A percentile compares a stretch with the other conserved stretches of the same genome.
These are phyloP conservation scores for Kuraishia piskuri DNA, from an alignment of 805 yeast species.

Conservation along the genomic window DNA sequence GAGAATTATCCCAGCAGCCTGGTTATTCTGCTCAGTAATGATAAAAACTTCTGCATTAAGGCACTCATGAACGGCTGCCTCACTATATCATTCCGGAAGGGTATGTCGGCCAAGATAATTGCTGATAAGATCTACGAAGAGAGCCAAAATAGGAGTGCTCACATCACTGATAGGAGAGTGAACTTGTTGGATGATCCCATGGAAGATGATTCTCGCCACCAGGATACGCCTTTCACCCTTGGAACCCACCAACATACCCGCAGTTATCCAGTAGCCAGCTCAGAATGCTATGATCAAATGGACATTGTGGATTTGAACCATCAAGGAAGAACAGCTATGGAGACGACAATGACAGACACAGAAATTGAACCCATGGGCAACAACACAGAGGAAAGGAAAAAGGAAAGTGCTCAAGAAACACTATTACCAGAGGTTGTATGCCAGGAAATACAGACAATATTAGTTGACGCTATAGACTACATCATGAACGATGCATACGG, in stretches of 20 bases:
- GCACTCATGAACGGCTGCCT: conserved; percentile 59
- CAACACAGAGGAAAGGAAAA: no score
- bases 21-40: conserved; percentile 69
- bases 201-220: neutral
- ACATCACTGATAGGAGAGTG: neutral
- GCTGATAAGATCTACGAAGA: conserved; percentile 31
- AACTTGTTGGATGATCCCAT: conserved; percentile 7
- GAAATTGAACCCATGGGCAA: no score
- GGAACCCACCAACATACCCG: neutral
- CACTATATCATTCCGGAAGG: conserved; percentile 47
- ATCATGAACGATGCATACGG: conserved; percentile 50
- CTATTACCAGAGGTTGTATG: no score
- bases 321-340: no score
- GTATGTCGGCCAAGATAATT: conserved; percentile 36
- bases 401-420: neutral
- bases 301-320: neutral
- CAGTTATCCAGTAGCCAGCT: neutral
- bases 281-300: neutral
- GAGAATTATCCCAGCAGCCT: conserved; percentile 22
- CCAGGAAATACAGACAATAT: conserved; percentile 31
- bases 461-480: conserved; percentile 36
- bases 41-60: conserved; percentile 72
- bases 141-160: neutral
- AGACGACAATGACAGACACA: no score
- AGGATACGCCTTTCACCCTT: neutral